A percentile compares a stretch with the other conserved stretches of the same genome.
Conservation (phyloP, 2,329 filamentous ascomycete species). For the Botrytis paeoniae region DNA sequence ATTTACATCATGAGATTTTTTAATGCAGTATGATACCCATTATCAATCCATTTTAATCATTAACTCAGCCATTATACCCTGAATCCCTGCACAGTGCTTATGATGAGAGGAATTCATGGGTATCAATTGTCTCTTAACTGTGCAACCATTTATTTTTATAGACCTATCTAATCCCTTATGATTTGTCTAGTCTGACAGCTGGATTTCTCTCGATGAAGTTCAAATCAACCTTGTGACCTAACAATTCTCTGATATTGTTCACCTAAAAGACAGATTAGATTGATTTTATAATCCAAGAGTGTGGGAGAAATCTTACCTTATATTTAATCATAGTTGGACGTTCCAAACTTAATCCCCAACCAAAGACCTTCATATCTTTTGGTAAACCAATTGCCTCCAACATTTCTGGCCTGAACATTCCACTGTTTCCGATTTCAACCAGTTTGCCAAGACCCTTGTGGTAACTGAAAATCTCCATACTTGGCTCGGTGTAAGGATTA, state of each 20-base stretch:
- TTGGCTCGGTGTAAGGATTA: constrained; percentile 92
- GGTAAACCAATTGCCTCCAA: constrained; percentile 90
- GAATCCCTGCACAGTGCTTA: neutral
- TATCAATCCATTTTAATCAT: neutral
- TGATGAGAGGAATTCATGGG: neutral
- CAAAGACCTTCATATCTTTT: constrained; percentile 88
- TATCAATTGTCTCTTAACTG: constrained; percentile 5
- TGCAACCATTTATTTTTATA: constrained; percentile 11
- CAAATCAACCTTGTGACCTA: constrained; percentile 94
- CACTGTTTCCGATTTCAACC: constrained; percentile 96
- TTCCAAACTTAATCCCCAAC: constrained; percentile 89
- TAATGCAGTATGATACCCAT: constrained; percentile 32
- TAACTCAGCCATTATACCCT: neutral
- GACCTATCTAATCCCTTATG: constrained; percentile 25
- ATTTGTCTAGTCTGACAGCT: constrained; percentile 68
- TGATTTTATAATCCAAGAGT: constrained; percentile 9
- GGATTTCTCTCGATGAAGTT: constrained; percentile 89
- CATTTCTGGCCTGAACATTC: constrained; percentile 99
- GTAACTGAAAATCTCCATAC: constrained; percentile 97
- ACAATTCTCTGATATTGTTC: constrained; percentile 51
- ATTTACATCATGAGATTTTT: constrained; percentile 9
- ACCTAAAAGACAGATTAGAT: constrained; percentile 41
- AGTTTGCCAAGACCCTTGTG: constrained; percentile 86
- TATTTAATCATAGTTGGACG: constrained; percentile 76
- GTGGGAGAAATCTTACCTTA: constrained; percentile 28